These are phyloP conservation scores for Pyrus hybrid DNA, from an alignment of 331 rosid species.

Conservation along the genomic window DNA sequence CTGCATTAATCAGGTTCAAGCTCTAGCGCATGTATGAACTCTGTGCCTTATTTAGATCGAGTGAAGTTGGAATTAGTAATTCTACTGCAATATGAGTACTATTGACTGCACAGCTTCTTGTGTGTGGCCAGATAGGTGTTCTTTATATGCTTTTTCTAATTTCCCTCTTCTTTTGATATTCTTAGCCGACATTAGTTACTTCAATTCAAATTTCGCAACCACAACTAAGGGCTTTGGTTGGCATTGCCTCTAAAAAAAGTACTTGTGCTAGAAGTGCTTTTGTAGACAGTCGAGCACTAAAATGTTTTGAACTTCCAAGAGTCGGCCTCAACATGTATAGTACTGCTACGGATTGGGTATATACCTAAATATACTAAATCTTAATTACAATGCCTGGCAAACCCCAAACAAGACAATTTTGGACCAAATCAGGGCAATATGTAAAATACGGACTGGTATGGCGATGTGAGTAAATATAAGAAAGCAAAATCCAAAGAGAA, in stretches of 20 bases:
- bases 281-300: neutral
- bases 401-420: too few species aligned
- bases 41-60: conserved; percentile 8
- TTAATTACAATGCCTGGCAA: too few species aligned
- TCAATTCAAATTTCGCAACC: neutral
- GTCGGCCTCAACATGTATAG: neutral
- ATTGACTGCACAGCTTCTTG: neutral
- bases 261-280: neutral
- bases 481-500: too few species aligned
- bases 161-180: neutral
- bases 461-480: too few species aligned
- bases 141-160: neutral
- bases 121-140: neutral
- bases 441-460: neutral
- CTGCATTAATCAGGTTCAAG: conserved; percentile 30
- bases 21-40: conserved; percentile 13
- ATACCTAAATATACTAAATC: too few species aligned
- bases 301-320: neutral
- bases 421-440: neutral
- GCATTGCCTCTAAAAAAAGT: neutral
- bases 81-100: neutral
- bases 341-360: neutral
- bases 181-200: neutral
- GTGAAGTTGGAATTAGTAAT: conserved; percentile 15
- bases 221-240: neutral